Evolutionary conservation across 345 rosid genomes (phyloP).

Genomic region (Anacardium occidentale): DNA sequence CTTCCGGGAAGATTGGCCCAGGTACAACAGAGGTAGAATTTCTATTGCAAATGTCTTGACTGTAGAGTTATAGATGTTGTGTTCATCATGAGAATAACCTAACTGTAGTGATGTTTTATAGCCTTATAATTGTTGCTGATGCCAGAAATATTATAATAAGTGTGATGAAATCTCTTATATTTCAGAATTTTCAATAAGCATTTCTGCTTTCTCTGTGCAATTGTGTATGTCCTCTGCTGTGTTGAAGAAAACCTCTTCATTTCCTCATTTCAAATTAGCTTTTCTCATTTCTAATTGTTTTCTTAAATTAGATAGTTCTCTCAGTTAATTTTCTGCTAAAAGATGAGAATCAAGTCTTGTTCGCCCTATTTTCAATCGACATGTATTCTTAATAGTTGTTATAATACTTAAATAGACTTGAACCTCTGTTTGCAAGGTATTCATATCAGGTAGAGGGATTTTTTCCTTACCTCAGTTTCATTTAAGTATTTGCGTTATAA

Average conservation of each 20-base stretch:
- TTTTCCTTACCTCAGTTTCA: background rate
- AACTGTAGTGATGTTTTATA: background rate
- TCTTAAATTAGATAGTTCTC: background rate
- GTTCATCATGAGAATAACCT: background rate
- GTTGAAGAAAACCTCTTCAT: background rate
- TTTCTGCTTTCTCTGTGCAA: background rate
- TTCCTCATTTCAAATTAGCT: background rate
- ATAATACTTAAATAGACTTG: background rate
- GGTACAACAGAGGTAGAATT: conserved; percentile 83
- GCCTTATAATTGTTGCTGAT: background rate
- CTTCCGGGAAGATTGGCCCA: conserved; percentile 69
- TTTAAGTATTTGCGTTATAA: background rate
- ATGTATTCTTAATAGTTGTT: background rate
- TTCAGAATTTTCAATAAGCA: background rate
- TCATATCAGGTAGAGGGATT: background rate
- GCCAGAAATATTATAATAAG: background rate
- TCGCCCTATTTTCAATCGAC: background rate
- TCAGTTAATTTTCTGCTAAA: background rate
- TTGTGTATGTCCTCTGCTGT: conserved; percentile 6
- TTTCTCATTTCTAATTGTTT: background rate
- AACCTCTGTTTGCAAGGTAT: background rate
- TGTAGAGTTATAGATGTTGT: too few relatives aligned
- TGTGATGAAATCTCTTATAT: background rate
- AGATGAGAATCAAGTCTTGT: background rate
- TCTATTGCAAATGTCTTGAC: background rate